Base-by-base conservation (phyloP, 2,329 filamentous ascomycete genomes). In the Coniochaeta pulveracea region DNA sequence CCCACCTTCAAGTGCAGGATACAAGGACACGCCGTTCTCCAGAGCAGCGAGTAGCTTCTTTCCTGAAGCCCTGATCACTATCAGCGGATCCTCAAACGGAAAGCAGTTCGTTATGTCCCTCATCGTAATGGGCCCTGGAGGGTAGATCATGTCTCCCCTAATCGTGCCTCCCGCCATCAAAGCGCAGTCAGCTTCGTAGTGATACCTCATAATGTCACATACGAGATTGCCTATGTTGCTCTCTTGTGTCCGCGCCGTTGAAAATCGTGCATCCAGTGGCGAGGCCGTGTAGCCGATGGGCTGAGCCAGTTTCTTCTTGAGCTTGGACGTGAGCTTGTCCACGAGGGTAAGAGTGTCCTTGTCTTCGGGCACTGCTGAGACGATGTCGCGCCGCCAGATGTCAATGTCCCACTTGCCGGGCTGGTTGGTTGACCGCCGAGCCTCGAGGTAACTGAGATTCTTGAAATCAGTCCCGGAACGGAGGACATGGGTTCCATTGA, bases 391-490 rank as follows among this genome's bases (percentile, higher is more conserved):
- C 16, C 85, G 71, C 42, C 67, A 66, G 40, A 94, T 89, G 40
- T 79, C 73, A 44, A 93, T 79, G 42, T 89, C 74, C 85, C 85
- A 94, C 12, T 69, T 68, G 11, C 47, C 49, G 11, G 15, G 21
- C 33, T 8, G 50, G 41, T 26, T 17, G 5, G 19, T 18, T 41
- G 69, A 74, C 15, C 73, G 66, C 44, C 83, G 72, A 2, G 75
- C 81, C 53, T 93, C 84, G 34, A 95, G 70, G 49, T 93, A 93
- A 50, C 83, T 91, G 21, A 94, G 63, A 51, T 95, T 83, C 57
- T 91, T 93, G 59, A 94, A 95, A 53, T 95, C 88, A 12, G 79
- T 85, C 1, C 88, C 86, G 0, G 84, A 93, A 2, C 88, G 74
- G n/a, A 95, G 62, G 3, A 93, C 73, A 47, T 94, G 86, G 1